Evolutionary conservation across 2,329 filamentous ascomycete species (phyloP).

Genomic region (Hypoxylon sp.): DNA sequence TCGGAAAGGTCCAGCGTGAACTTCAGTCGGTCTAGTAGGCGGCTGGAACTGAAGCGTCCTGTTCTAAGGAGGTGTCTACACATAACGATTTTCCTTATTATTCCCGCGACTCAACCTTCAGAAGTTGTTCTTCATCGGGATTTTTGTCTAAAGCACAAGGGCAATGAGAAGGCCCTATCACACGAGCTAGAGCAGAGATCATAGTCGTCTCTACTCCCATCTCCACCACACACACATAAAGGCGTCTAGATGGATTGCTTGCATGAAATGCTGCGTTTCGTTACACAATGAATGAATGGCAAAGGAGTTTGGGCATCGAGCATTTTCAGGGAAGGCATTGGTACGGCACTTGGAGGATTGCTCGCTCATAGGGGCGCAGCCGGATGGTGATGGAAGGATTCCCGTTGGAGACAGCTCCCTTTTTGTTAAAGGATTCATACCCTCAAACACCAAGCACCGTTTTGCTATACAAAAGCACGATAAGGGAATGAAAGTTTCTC

Average conservation of each 20-base stretch:
- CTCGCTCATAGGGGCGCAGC: slow-evolving; percentile 18
- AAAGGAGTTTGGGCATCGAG: slow-evolving; percentile 31
- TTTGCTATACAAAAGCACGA: background rate
- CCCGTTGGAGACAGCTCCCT: background rate
- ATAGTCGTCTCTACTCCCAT: slow-evolving; percentile 1
- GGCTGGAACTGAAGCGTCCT: slow-evolving; percentile 18
- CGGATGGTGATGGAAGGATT: slow-evolving; percentile 30
- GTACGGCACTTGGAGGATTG: slow-evolving; percentile 5
- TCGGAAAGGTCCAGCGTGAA: slow-evolving; percentile 65
- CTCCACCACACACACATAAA: background rate
- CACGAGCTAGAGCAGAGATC: slow-evolving; percentile 26
- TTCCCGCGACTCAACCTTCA: background rate
- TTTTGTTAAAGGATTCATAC: slow-evolving; percentile 10
- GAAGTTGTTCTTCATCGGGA: slow-evolving; percentile 1
- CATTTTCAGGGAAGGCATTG: slow-evolving; percentile 42
- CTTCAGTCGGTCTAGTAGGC: slow-evolving; percentile 56
- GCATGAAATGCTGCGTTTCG: slow-evolving; percentile 8
- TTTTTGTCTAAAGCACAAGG: slow-evolving; percentile 37
- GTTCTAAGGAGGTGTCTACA: background rate
- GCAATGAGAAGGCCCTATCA: slow-evolving; percentile 30
- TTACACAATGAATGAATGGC: slow-evolving; percentile 17
- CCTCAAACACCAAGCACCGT: slow-evolving; percentile 1
- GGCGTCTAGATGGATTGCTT: slow-evolving; percentile 9
- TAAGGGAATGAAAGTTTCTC: background rate
- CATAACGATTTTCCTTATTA: slow-evolving; percentile 6